A percentile compares a stretch with the other conserved stretches of the same genome.
These are phyloP conservation scores for Rosa lucieae DNA, from an alignment of 306 rosid species.

Conservation along the genomic window DNA sequence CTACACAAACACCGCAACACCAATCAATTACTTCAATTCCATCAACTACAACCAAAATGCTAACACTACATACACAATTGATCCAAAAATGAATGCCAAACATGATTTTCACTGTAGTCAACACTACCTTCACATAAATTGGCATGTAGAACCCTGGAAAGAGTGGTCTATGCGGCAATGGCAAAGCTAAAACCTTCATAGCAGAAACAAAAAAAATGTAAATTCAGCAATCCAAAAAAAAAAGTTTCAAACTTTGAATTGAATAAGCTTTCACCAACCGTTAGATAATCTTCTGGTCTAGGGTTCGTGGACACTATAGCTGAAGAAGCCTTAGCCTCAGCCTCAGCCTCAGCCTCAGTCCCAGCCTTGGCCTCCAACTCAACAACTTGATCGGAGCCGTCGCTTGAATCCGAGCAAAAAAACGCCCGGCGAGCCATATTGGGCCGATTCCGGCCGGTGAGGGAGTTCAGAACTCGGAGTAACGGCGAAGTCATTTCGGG, in stretches of 20 bases:
- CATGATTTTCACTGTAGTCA: background rate
- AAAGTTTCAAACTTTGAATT: background rate
- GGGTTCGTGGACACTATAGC: slow-evolving; percentile 87
- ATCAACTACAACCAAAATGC: slow-evolving; percentile 8
- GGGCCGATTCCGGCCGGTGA: slow-evolving; percentile 34
- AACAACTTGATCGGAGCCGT: slow-evolving; percentile 52
- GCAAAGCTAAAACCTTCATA: slow-evolving; percentile 86
- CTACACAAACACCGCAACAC: slow-evolving; percentile 46
- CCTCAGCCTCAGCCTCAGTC: slow-evolving; percentile 40
- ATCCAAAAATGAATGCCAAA: slow-evolving; percentile 4
- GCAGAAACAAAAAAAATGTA: background rate
- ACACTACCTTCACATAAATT: slow-evolving; percentile 77
- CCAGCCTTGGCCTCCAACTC: slow-evolving; percentile 61
- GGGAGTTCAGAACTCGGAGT: slow-evolving; percentile 46
- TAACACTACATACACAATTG: background rate
- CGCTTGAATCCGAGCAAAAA: slow-evolving; percentile 82
- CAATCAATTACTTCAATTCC: slow-evolving; percentile 19
- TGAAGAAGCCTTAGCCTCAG: slow-evolving; percentile 51
- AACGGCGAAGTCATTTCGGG: slow-evolving; percentile 48
- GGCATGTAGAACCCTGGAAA: slow-evolving; percentile 99
- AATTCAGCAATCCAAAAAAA: background rate
- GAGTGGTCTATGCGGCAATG: slow-evolving; percentile 92
- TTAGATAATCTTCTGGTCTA: slow-evolving; percentile 88
- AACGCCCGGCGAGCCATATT: slow-evolving; percentile 46
- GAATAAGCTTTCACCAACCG: slow-evolving; percentile 47